Evolutionary conservation across 208 protist species (phyloP).

Genomic region (Wallacemonas sp.): DNA sequence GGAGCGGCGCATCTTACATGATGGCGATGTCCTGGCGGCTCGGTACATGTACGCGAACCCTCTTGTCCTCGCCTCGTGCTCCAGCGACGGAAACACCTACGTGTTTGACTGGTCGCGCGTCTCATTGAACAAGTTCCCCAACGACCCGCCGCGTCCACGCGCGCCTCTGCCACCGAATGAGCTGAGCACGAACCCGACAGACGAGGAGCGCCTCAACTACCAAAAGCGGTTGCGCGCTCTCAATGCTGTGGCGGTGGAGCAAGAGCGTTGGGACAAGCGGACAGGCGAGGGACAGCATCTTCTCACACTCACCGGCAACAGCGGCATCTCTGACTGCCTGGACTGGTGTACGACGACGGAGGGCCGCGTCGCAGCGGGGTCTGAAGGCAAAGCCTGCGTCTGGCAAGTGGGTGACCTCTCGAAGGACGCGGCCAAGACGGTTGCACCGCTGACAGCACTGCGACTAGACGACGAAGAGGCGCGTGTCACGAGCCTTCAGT

Average conservation of each 20-base stretch:
- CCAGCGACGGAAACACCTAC: constrained; percentile 79
- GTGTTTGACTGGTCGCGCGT: constrained; percentile 91
- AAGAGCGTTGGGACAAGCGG: constrained; percentile 82
- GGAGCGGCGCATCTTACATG: constrained; percentile 83
- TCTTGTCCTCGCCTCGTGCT: constrained; percentile 73
- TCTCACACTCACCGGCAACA: constrained; percentile 57
- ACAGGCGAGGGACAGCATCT: constrained; percentile 83
- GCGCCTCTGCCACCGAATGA: constrained; percentile 89
- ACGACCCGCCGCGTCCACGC: constrained; percentile 83
- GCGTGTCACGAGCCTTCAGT: constrained; percentile 53
- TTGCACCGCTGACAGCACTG: constrained; percentile 45
- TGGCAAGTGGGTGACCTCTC: constrained; percentile 76
- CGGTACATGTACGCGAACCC: constrained; percentile 89
- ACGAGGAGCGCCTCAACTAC: constrained; percentile 77
- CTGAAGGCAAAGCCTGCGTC: constrained; percentile 47
- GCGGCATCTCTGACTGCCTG: constrained; percentile 56
- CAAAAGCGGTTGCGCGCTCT: constrained; percentile 79
- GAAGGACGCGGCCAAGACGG: constrained; percentile 56
- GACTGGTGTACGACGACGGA: constrained; percentile 73
- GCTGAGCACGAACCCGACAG: constrained; percentile 55
- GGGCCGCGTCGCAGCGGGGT: constrained; percentile 65
- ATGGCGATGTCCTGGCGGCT: constrained; percentile 79
- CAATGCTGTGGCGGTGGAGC: constrained; percentile 65
- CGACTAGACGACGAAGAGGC: constrained; percentile 45
- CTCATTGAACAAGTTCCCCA: constrained; percentile 82